Evolutionary conservation across 768 basidiomycete genomes (phyloP), one percentile per base, ranked within the genome.

Genomic region (Suillus subluteus): DNA sequence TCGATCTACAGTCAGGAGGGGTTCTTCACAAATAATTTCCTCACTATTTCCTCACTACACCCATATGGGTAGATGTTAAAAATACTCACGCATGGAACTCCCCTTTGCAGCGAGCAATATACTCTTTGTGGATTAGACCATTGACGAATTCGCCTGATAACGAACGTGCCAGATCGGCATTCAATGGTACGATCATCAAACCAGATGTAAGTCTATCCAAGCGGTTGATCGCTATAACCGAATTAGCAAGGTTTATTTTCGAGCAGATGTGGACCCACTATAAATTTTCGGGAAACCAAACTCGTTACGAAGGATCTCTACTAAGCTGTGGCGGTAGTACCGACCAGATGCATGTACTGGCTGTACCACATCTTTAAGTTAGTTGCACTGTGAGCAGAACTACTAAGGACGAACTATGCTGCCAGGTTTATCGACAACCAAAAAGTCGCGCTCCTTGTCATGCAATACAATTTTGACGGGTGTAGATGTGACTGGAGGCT

Each of bases 351-450:
- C 88, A 76, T 99, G 97, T 2, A 98, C 92, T 37, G 96, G 95
- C 94, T 95, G 73, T 37, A 73, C 44, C 64, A 64, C 56, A 64
- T 65, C 65, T 44, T 48, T 58, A 63, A 44, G 43, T 5, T 3
- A 9, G 40, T 44, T 56, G 30, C 46, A 63, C 37, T 40, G 54
- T 16, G 54, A 37, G 46, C 12, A 23, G 38, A 32, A 7, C 43
- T 43, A 23, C 11, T 7, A 32, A 68, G 74, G 70, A 87, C 96
- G 79, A 77, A 98, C 96, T 74, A 98, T 94, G 75, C 92, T 93
- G 41, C 97, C 97, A 3, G 97, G 97, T 82, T 99, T 99, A 73
- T 98, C 91, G 37, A 99, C 91, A 16, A 98, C 92, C 43, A 99
- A 87, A 67, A 97, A 95, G 68, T 91, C 86, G 30, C 90, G 87